Evolutionary conservation across 768 basidiomycete species (phyloP), one percentile per base, ranked within the genome.

Genomic region (Tulasnella sp.): DNA sequence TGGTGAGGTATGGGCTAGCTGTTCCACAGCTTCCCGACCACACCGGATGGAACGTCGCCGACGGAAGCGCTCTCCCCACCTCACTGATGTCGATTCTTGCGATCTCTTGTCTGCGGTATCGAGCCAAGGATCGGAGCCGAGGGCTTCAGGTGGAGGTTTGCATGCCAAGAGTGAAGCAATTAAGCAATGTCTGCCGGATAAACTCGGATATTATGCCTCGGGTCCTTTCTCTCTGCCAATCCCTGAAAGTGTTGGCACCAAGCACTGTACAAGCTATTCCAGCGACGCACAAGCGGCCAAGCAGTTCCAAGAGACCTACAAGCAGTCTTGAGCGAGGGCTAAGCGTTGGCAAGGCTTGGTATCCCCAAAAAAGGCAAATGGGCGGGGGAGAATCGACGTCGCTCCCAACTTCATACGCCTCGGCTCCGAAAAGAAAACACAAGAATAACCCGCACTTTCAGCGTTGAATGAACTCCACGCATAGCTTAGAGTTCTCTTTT

Each of bases 131-230:
- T 67, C 29, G 29, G 23, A 67, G 29, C 15, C 16, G 61, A 32
- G 1, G 61, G 10, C 26, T 26, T 26, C 9, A 11, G 32, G 61
- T 67, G 61, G 55, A 29, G 20, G 11, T n/a, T 15, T 57, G 61
- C 10, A 32, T 67, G 61, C 61, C 61, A 67, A 67, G 61, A 26
- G 42, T 15, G 61, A 67, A 67, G 26, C 61, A 20, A 2, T 23
- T 35, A 29, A 26, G 29, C 7, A 23, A 26, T 67, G 61, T 67
- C 61, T 67, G 26, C 15, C 61, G 61, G 61, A 10, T 67, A 67
- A 67, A 67, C 61, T 67, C 61, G 61, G 61, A 67, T 67, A 67
- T 67, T 67, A 29, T 67, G 61, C 61, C 61, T 67, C 61, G 61
- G 61, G 13, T 16, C 61, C 32, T 67, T 67, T 67, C 61, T 16